phyloP scores from a whole-genome alignment of 2,329 filamentous ascomycete species.

The Arthrobotrys megalospora region DNA sequence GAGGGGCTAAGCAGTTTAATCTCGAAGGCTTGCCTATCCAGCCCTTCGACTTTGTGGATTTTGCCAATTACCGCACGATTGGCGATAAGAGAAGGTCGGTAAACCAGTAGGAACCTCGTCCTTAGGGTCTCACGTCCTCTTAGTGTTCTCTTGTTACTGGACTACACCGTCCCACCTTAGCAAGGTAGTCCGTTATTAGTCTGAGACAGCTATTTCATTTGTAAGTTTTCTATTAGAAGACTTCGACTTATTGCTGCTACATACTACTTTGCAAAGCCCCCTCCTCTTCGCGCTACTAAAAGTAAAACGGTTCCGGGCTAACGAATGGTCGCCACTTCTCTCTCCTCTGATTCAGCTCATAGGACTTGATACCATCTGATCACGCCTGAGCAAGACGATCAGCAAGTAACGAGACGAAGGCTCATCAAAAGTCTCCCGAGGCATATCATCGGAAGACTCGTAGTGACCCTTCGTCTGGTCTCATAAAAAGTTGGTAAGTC shows the following conservation, averaged over 20 bases:
- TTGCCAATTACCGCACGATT: slow-evolving; percentile 60
- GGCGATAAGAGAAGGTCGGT: slow-evolving; percentile 59
- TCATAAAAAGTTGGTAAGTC: slow-evolving; percentile 61
- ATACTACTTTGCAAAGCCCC: slow-evolving; percentile 56
- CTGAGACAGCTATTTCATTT: slow-evolving; percentile 61
- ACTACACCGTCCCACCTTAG: slow-evolving; percentile 60
- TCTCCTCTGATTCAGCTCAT: slow-evolving; percentile 60
- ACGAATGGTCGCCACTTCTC: slow-evolving; percentile 59
- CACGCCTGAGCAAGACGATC: slow-evolving; percentile 51
- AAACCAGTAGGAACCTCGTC: slow-evolving; percentile 56
- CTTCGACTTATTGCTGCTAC: slow-evolving; percentile 44
- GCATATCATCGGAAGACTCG: slow-evolving; percentile 58
- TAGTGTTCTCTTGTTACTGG: slow-evolving; percentile 54
- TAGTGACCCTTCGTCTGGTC: slow-evolving; percentile 61
- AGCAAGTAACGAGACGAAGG: slow-evolving; percentile 61
- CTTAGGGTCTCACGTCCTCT: slow-evolving; percentile 48
- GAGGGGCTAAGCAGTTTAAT: slow-evolving; percentile 60
- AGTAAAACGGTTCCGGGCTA: slow-evolving; percentile 57
- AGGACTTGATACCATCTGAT: slow-evolving; percentile 61
- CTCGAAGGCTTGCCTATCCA: slow-evolving; percentile 58
- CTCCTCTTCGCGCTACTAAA: slow-evolving; percentile 60
- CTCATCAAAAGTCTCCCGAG: slow-evolving; percentile 61
- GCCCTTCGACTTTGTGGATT: slow-evolving; percentile 54
- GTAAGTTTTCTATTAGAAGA: slow-evolving; percentile 60
- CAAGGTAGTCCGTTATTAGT: slow-evolving; percentile 60